phyloP scores from a whole-genome alignment of 1,284 basidiomycete species.

The Rhodotorula sp. region DNA sequence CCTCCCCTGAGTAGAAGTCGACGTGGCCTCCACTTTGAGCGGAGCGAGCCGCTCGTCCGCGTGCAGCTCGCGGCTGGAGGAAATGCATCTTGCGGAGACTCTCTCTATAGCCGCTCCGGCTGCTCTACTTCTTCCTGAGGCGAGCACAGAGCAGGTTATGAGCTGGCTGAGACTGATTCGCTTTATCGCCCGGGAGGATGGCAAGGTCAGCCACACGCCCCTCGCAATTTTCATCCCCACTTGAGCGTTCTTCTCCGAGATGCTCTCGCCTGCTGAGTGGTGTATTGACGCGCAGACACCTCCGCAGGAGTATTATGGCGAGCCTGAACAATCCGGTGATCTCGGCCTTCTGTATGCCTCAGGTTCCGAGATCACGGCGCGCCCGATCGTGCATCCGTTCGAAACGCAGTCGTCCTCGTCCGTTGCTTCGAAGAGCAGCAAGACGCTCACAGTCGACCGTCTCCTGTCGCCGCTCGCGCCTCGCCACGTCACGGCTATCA shows the following conservation, averaged over 20 bases:
- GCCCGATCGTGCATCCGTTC: conserved; percentile 57
- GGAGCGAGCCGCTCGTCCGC: too few species aligned
- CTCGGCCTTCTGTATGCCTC: conserved; percentile 46
- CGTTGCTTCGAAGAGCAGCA: conserved; percentile 54
- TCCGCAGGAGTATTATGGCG: conserved; percentile 60
- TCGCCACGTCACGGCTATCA: conserved; percentile 57
- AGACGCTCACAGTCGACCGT: conserved; percentile 63
- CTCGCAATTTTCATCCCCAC: background rate
- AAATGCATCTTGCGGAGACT: too few species aligned
- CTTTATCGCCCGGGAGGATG: conserved; percentile 74
- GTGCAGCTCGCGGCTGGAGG: too few species aligned
- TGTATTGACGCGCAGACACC: background rate
- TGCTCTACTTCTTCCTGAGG: too few species aligned
- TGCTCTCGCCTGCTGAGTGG: too few species aligned
- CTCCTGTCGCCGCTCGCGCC: conserved; percentile 68
- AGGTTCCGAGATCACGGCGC: conserved; percentile 60
- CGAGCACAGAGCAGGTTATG: background rate
- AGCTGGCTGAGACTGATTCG: conserved; percentile 63
- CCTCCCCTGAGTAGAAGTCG: too few species aligned
- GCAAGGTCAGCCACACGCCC: conserved; percentile 51
- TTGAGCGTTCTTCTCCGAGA: background rate
- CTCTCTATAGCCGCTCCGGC: too few species aligned
- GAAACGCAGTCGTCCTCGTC: conserved; percentile 56
- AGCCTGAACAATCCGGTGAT: conserved; percentile 63
- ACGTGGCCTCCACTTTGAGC: too few species aligned